Conservation (phyloP, 192 early-diverging fungal species). For the Funneliformis geosporum region DNA sequence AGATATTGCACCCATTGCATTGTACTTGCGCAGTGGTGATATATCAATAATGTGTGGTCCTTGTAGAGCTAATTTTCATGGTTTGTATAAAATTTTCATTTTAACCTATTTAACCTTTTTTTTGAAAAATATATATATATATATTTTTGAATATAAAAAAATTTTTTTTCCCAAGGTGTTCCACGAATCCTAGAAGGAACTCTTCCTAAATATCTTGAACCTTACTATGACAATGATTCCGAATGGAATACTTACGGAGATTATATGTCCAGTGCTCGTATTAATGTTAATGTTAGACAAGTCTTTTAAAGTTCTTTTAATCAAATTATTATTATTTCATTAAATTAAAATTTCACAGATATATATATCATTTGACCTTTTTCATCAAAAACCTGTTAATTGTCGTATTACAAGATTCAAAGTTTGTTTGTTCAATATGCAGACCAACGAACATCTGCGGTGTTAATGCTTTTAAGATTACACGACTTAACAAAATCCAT, state of each 20-base stretch:
- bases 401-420: too few species aligned
- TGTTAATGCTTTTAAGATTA: too few species aligned
- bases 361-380: too few species aligned
- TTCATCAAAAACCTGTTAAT: too few species aligned
- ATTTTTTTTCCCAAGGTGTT: conserved; percentile 53
- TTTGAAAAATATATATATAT: conserved; percentile 2
- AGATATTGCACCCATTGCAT: conserved; percentile 67
- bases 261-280: conserved; percentile 69
- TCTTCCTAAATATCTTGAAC: conserved; percentile 63
- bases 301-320: too few species aligned
- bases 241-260: conserved; percentile 69
- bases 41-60: conserved; percentile 84
- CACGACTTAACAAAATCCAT: too few species aligned
- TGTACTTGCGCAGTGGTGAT: conserved; percentile 85
- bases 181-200: conserved; percentile 77
- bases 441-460: too few species aligned
- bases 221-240: conserved; percentile 44
- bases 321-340: too few species aligned
- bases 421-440: too few species aligned
- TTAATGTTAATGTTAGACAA: conserved; percentile 94
- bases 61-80: conserved; percentile 78
- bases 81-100: conserved; percentile 56
- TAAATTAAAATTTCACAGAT: too few species aligned
- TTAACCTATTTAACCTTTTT: not conserved
- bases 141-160: not conserved